Evolutionary conservation across 2,329 filamentous ascomycete species (phyloP), one percentile per base, ranked within the genome.

Genomic region (Hirsutella minnesotensis): DNA sequence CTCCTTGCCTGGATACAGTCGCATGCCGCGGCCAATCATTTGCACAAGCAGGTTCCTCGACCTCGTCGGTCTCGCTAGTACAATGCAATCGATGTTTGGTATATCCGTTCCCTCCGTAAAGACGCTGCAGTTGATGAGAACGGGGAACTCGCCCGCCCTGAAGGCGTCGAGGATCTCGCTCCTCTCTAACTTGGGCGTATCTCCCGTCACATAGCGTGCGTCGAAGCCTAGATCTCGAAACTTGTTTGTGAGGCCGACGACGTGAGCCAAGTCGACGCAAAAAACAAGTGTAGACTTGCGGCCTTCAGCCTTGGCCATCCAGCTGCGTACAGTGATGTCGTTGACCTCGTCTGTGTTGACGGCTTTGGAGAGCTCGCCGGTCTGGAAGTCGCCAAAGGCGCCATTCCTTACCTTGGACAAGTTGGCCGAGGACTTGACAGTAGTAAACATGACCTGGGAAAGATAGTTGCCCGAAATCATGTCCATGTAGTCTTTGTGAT

Each of bases 21-120:
- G 79, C 78, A 98, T 85, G 4, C 92, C 92, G 53, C 92, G 77
- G 1, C 92, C 92, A 47, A 98, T 95, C 92, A 98, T 98, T 62
- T 98, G 92, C 1, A 96, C 79, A 1, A 98, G 75, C 3, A 98
- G 68, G 53, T 95, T 96, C n/a, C 85, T 79, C 15, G 92, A 96
- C 51, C 82, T 81, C 1, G 92, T 98, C 0, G 92, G 92, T 20
- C 92, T 72, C 3, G 84, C 88, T 9, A 98, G 72, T 9, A 98
- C 58, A 20, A 98, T 77, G 56, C 92, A 96, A 65, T 98, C 92
- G 50, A 98, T 86, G 58, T 94, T 95, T 5, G 94, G 92, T 27
- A 98, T 95, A 56, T 98, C 92, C 1, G 92, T 98, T 2, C 92
- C 92, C 65, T 98, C 92, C 0, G 90, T 96, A 56, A 95, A 96